Base-by-base conservation (phyloP, 768 basidiomycete species). In the Pulveroboletus sp. region DNA sequence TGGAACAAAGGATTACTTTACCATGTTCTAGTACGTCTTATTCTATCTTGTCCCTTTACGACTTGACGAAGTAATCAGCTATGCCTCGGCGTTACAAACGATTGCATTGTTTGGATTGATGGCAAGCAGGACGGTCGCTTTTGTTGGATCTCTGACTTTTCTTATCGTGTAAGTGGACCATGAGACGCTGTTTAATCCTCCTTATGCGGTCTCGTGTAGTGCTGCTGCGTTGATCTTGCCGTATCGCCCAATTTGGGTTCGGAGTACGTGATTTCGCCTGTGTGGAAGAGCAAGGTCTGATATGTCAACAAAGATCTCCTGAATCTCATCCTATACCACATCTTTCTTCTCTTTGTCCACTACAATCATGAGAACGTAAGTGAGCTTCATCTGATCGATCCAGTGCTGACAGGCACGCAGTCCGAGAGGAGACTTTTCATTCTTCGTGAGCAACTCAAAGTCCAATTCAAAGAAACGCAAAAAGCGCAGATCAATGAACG, bases 291-390 rank as follows among this genome's bases (percentile, higher is more conserved):
- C 10, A 24, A 38, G n/a, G n/a, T 32, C 44, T 58, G 20, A 61
- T 37, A 40, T 23, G 19, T 39, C 41, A 32, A 35, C 26, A 10
- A 53, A 83, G 82, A 77, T 61, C 72, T 83, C 66, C 75, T 87
- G 59, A 82, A 85, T 69, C 86, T 89, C 59, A 66, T 85, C 45
- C 60, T 89, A n/a, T 94, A 87, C 64, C 86, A 92, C 53, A 74
- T 71, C 4, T 92, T 94, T 67, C 69, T 95, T 51, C 78, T 93
- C 17, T 90, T 86, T 61, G 79, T 87, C 4, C 81, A 84, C 63
- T 85, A 83, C 55, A 78, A 78, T 70, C 73, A 78, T 39, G 84
- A 85, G 67, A 77, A 70, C 37, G 81, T 80, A 55, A 57, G 79
- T 42, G n/a, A 19, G 38, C 14, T 20, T 24, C 3, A 11, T 22